These are phyloP conservation scores for Wickerhamiella musiphila DNA, from an alignment of 805 yeast species.

Conservation along the genomic window DNA sequence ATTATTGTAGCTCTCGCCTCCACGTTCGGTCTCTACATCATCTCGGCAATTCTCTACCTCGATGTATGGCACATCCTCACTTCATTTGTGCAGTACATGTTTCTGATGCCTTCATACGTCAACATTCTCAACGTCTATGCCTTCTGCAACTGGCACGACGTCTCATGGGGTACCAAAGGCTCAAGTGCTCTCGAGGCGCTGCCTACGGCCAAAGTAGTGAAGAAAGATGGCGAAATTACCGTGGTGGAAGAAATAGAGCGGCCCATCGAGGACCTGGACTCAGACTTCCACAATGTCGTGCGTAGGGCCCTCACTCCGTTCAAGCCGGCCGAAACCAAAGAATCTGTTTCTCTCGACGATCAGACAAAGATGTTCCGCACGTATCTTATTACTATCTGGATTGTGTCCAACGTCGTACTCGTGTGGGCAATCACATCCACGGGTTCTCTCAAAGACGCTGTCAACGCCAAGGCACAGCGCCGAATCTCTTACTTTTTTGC, in stretches of 20 bases:
- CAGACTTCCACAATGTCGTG: constrained; percentile 29
- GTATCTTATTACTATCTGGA: constrained; percentile 24
- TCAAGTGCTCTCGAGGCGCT: constrained; percentile 35
- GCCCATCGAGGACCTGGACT: constrained; percentile 36
- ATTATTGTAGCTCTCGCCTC: constrained; percentile 43
- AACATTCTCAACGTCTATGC: constrained; percentile 46
- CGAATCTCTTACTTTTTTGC: constrained; percentile 25
- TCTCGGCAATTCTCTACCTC: constrained; percentile 39
- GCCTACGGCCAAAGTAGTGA: constrained; percentile 32
- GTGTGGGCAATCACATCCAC: constrained; percentile 24
- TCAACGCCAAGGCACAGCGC: constrained; percentile 23
- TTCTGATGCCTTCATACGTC: constrained; percentile 23
- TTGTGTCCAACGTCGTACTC: constrained; percentile 23
- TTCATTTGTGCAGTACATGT: constrained; percentile 27
- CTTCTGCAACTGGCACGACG: constrained; percentile 54
- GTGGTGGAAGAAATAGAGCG: constrained; percentile 35
- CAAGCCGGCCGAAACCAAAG: constrained; percentile 22
- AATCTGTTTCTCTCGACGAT: constrained; percentile 20
- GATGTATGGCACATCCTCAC: constrained; percentile 55
- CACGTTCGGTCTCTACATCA: constrained; percentile 43
- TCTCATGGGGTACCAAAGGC: constrained; percentile 65
- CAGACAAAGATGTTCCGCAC: constrained; percentile 26
- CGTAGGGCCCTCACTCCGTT: constrained; percentile 36
- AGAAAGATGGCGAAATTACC: constrained; percentile 35
- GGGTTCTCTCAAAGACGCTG: constrained; percentile 20